These are phyloP conservation scores for Xylaria sp. DNA, from an alignment of 2,329 filamentous ascomycete species.

Conservation along the genomic window DNA sequence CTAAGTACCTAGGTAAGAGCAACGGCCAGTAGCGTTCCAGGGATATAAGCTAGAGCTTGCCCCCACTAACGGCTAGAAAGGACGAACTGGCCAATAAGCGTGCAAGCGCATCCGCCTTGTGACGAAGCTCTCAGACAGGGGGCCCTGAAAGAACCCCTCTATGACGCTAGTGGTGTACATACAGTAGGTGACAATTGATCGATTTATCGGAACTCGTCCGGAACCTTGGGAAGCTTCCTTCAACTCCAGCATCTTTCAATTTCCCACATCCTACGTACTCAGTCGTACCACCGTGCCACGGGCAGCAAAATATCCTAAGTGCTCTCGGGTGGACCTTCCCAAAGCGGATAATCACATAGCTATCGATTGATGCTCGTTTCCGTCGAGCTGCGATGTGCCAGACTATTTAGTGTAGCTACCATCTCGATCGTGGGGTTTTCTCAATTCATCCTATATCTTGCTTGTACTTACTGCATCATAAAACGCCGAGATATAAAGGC, in stretches of 20 bases:
- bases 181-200: background rate
- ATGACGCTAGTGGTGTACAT: constrained; percentile 19
- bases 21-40: constrained; percentile 11
- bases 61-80: constrained; percentile 15
- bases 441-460: background rate
- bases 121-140: constrained; percentile 16
- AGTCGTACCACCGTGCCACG: constrained; percentile 8
- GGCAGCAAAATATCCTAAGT: background rate
- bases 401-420: background rate
- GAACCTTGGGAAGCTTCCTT: background rate
- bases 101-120: constrained; percentile 35
- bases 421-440: background rate
- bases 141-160: constrained; percentile 29
- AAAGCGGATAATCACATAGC: constrained; percentile 15
- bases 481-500: background rate
- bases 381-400: background rate
- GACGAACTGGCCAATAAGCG: constrained; percentile 34
- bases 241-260: background rate
- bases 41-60: constrained; percentile 14
- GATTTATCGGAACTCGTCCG: constrained; percentile 9
- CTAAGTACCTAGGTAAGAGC: background rate
- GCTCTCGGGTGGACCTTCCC: constrained; percentile 29
- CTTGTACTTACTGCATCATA: background rate
- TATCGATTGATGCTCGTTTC: background rate
- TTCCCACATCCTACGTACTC: constrained; percentile 2